Base-by-base conservation (phyloP, 805 yeast genomes). In the Gaillardinia entomophila region DNA sequence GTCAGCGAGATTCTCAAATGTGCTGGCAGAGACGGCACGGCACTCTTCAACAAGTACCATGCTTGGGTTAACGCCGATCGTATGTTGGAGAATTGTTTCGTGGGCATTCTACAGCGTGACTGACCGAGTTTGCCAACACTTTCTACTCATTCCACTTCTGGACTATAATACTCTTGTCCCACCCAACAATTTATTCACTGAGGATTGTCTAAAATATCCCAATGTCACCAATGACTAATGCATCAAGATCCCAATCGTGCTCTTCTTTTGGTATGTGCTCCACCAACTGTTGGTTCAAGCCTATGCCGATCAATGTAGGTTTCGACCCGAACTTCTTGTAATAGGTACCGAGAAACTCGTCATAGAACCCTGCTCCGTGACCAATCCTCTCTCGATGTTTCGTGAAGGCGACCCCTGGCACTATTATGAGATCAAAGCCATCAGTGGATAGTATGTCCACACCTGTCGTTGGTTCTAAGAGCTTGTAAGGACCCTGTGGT, bases 311-410 rank as follows among this genome's bases (percentile, higher is more conserved):
- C 22, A 77, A 45, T 23, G 49, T 52, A 0, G 82, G 82, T 12
- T 28, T 41, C 15, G 37, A 36, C 3, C 45, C 39, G 33, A 41
- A 45, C 28, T 45, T 47, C 11, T 40, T 28, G 11, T 28, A 12
- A 35, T 56, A 51, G 16, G 35, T 43, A 27, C 25, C 42, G 20
- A 60, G 57, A 49, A 48, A 67, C 45, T 81, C 86, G 53, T 90
- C 98, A 53, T 92, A 90, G 54, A 75, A 88, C 0, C 97, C 98
- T 4, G 80, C 90, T 1, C 98, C 98, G 52, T 87, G 95, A 1
- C 98, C 98, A 33, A 90, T 52, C 33, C 98, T 54, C 10, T 63
- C 53, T 15, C 77, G 57, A 1, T 37, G 36, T 4, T 17, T 42
- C 1, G 84, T 71, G 54, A 85, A 89, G 1, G 85, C 96, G 2